Base-by-base conservation (phyloP, 2,329 filamentous ascomycete genomes). In the Cyphellophora attinorum region DNA sequence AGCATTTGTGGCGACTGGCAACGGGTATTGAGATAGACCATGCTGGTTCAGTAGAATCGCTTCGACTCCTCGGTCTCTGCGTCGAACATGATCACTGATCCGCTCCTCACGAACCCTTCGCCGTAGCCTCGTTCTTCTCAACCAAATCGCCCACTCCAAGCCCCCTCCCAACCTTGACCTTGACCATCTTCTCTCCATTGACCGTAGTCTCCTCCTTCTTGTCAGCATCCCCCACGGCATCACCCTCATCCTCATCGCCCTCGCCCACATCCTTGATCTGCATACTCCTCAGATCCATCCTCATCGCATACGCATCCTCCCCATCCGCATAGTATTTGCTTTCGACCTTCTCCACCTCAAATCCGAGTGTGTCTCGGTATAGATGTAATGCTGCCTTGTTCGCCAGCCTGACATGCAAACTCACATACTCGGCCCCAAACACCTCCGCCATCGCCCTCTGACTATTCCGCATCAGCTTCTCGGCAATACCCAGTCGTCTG, bases 371-470 rank as follows among this genome's bases (percentile, higher is more conserved):
- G 56, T 93, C 82, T 51, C 85, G 79, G 73, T 98, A 98, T 14
- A 98, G 74, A 51, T 83, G 84, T 43, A 94, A 75, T 16, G 91
- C 91, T 5, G 91, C 91, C 42, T 75, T 74, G 69, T 98, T 98
- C 60, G 83, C 91, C 34, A 94, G 76, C 53, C 91, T 88, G 45
- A 98, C 91, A 67, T 98, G 91, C 19, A 98, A 76, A 19, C 84
- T 93, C 54, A 98, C 89, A 66, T 95, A 96, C 56, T 82, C 75
- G 1, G 88, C 91, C 51, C 77, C 74, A 57, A 89, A 95, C 19
- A 84, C 88, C 61, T 98, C 91, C 40, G 88, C 86, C 91, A 98
- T 98, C 51, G 91, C 91, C 51, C 85, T 74, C 66, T 95, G 89
- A 51, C 81, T 86, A 68, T 96, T 91, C 33, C 88, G 71, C 91